Base-by-base conservation (phyloP, 805 yeast genomes). In the Starmerella kuoi region DNA sequence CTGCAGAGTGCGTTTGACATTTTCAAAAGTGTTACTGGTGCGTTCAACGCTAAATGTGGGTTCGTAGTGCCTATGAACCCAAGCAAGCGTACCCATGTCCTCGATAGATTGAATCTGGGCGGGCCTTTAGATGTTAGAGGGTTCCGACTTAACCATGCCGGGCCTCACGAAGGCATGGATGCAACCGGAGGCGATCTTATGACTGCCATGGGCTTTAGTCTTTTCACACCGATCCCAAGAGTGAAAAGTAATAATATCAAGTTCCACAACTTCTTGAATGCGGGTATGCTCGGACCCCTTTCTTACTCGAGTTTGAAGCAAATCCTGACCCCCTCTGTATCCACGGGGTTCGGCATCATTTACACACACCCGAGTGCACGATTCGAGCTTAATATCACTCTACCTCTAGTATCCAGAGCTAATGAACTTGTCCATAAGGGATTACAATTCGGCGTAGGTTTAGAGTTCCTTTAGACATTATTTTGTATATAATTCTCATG, bases 61-160 rank as follows among this genome's bases (percentile, higher is more conserved):
- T 26, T 41, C 12, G 51, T 57, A n/a, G 15, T 35, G 8, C 47
- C 55, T 2, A 31, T 49, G 23, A 46, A 47, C 36, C 61, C 31
- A 7, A 6, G 19, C 4, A 15, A 31, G 2, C 17, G 28, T 39
- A 61, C 82, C 1, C 87, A 81, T 54, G 55, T 78, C 24, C 70
- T 78, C 56, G 98, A 88, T 59, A 71, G 82, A 49, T 88, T 87
- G 58, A 83, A 77, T 55, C 66, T 82, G 35, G 94, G 95, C 15
- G 95, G 95, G 0, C 72, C 77, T 12, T 70, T 76, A 41, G 79
- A 78, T 41, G 74, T 85, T 23, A 67, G 80, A 44, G 85, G 87
- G 1, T 83, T 80, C 55, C 67, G 72, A 26, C 64, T 70, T 40
- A 78, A 78, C 63, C 74, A 83, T 0, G 58, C 81, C 27, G 87